Conservation (phyloP, 441 rosid genomes). For the Populus hybrid region DNA sequence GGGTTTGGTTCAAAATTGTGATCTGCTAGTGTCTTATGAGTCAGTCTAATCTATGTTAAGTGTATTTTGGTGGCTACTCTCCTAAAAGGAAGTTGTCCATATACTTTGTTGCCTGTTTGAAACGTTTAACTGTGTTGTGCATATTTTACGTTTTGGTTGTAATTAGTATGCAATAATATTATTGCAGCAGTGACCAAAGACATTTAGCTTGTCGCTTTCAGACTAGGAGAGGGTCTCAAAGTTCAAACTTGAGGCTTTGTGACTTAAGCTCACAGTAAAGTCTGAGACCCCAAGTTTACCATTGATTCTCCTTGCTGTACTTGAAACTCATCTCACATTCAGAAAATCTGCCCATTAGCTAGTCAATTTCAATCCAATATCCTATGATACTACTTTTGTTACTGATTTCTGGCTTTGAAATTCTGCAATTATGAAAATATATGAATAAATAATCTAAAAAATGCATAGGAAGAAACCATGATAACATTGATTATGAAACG, state of each 20-base stretch:
- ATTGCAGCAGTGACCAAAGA: background rate
- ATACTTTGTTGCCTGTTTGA: background rate
- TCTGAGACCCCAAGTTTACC: background rate
- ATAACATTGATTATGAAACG: background rate
- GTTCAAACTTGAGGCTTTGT: background rate
- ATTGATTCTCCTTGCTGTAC: background rate
- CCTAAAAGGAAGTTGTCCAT: background rate
- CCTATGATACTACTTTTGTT: background rate
- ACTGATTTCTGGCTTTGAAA: background rate
- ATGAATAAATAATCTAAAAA: background rate
- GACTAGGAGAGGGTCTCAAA: background rate
- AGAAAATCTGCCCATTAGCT: background rate
- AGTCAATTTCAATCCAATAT: background rate
- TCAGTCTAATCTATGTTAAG: background rate
- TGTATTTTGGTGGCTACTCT: background rate
- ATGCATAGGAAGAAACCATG: background rate
- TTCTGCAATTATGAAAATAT: background rate
- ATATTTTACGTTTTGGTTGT: background rate
- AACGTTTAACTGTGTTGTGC: background rate
- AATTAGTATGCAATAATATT: background rate
- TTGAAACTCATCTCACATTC: background rate
- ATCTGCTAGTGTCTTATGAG: slow-evolving; percentile 9
- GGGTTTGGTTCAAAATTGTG: slow-evolving; percentile 1
- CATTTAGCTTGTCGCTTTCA: background rate
- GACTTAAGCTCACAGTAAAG: background rate